phyloP scores from a whole-genome alignment of 2,329 filamentous ascomycete genomes.

The Dryadomyces quercus-mongolicae region DNA sequence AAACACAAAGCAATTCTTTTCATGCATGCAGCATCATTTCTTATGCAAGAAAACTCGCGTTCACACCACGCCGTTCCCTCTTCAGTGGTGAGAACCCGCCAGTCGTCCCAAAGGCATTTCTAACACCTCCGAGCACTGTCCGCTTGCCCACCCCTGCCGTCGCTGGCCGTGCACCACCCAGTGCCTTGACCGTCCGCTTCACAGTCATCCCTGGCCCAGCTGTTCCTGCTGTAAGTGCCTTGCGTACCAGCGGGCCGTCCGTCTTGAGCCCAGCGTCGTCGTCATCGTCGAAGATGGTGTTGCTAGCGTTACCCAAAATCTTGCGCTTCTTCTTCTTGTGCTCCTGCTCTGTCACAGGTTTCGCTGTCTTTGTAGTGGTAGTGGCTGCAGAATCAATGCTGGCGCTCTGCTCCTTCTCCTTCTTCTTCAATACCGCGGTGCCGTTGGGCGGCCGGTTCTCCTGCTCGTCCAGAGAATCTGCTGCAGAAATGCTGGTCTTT shows the following conservation, averaged over 20 bases:
- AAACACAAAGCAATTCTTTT: too few species aligned
- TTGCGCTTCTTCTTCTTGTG: slow-evolving; percentile 62
- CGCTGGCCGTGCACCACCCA: slow-evolving; percentile 14
- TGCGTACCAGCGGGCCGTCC: background rate
- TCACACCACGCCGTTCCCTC: slow-evolving; percentile 50
- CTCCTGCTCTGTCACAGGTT: slow-evolving; percentile 19
- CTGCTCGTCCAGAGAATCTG: slow-evolving; percentile 16
- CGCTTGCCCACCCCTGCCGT: slow-evolving; percentile 17
- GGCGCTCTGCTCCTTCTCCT: slow-evolving; percentile 1
- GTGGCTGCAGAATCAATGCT: background rate
- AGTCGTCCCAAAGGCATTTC: slow-evolving; percentile 30
- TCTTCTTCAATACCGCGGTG: slow-evolving; percentile 8
- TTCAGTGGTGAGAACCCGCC: slow-evolving; percentile 59
- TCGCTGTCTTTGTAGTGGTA: slow-evolving; percentile 4
- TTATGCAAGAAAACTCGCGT: slow-evolving; percentile 44
- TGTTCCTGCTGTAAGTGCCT: slow-evolving; percentile 22
- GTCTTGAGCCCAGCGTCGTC: slow-evolving; percentile 30
- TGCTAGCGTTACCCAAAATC: slow-evolving; percentile 47
- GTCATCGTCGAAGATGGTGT: slow-evolving; percentile 61
- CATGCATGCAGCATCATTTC: background rate
- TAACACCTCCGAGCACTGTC: slow-evolving; percentile 18
- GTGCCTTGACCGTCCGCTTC: slow-evolving; percentile 14
- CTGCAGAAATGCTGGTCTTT: slow-evolving; percentile 7
- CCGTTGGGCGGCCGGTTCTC: slow-evolving; percentile 20
- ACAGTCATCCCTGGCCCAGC: slow-evolving; percentile 3